phyloP scores from a whole-genome alignment of 1,139 yeast species.

The Saccharomycopsis crataegensis region DNA sequence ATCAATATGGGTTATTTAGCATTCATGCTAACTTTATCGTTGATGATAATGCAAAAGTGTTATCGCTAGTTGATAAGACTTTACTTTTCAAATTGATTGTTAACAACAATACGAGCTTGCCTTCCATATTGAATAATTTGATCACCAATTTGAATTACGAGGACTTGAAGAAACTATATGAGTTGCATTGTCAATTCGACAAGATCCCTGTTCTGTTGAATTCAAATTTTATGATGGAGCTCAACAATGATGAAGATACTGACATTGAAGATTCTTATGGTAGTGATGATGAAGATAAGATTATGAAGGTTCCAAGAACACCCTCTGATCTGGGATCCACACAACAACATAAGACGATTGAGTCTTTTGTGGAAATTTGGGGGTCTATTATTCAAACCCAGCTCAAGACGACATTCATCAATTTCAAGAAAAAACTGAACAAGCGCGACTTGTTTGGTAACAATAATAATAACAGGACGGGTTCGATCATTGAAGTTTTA shows the following conservation, averaged over 20 bases:
- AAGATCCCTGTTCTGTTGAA: neutral
- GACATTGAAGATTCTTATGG: neutral
- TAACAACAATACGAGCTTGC: neutral
- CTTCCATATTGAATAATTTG: neutral
- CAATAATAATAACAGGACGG: neutral
- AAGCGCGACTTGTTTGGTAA: neutral
- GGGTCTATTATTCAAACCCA: conserved; percentile 1
- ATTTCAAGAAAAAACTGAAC: neutral
- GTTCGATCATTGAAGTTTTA: neutral
- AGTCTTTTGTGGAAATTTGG: conserved; percentile 2
- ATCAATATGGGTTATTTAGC: neutral
- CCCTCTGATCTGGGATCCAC: neutral
- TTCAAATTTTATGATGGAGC: neutral
- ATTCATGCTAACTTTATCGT: neutral
- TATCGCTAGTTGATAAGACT: neutral
- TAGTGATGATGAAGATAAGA: neutral
- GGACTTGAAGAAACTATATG: conserved; percentile 2
- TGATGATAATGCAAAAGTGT: neutral
- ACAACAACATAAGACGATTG: neutral
- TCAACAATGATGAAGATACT: neutral
- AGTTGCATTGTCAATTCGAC: neutral
- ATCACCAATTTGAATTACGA: neutral
- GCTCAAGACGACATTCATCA: neutral
- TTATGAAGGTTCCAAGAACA: too few species aligned
- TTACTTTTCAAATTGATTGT: conserved; percentile 1